Evolutionary conservation across 1,284 basidiomycete species (phyloP), one percentile per base, ranked within the genome.

Genomic region (Rhodotorula sp.): DNA sequence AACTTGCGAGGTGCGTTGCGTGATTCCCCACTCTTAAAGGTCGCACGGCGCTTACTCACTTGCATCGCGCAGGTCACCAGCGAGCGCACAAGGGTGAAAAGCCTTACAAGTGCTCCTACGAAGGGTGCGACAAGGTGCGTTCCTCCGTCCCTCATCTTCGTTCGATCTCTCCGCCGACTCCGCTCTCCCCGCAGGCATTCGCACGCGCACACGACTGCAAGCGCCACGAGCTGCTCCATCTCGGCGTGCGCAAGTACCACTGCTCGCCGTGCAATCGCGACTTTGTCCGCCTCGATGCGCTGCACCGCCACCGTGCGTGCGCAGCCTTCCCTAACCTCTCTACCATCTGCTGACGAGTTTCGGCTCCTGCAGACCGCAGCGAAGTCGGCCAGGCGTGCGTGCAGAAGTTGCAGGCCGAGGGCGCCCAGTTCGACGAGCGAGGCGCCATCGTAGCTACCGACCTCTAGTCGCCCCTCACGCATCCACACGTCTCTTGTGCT

Each of bases 191-290:
- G 10, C 53, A 70, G 68, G 88, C 89, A 48, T 92, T 92, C 72
- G 89, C 90, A n/a, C 80, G 89, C 66, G 89, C 90, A 79, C 89
- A 91, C 76, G 90, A 91, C 78, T 91, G 89, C 81, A 91, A 90
- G 78, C 84, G 90, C 5, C 90, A 92, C 75, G 89, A 91, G 78
- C 87, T 89, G 73, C 82, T 91, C 54, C 90, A 91, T 77, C 85
- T 88, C 58, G 72, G 70, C 46, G 67, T 72, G 20, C 58, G 68
- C 34, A 67, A 68, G 57, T 75, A 75, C 49, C 68, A 73, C 56
- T 75, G 73, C 54, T 61, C 61, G 44, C 73, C 71, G n/a, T 75
- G 74, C 53, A 69, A 72, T 36, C 53, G 72, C 15, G 74, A 75
- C 30, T 75, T 75, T 54, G 70, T 75, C 17, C 62, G 74, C 2